Evolutionary conservation across 2,329 filamentous ascomycete genomes (phyloP).

Genomic region (Cordyceps farinosa): DNA sequence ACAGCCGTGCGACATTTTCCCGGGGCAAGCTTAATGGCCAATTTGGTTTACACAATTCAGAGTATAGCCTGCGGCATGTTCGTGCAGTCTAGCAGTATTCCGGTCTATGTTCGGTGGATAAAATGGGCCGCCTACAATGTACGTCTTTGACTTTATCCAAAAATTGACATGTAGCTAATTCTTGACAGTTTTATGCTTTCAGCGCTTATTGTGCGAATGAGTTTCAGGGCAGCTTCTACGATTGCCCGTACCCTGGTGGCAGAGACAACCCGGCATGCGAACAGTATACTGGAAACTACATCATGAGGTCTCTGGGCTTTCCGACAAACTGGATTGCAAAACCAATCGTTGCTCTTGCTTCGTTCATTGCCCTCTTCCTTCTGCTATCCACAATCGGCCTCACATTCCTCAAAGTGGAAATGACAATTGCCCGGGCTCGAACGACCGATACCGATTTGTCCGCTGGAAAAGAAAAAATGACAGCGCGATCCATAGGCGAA

Average conservation of each 20-base stretch:
- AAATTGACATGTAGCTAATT: slow-evolving; percentile 20
- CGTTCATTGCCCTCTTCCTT: slow-evolving; percentile 63
- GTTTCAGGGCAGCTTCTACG: slow-evolving; percentile 68
- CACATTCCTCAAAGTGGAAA: slow-evolving; percentile 62
- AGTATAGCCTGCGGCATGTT: slow-evolving; percentile 75
- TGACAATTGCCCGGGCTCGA: slow-evolving; percentile 64
- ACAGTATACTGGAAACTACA: slow-evolving; percentile 65
- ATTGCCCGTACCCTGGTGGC: slow-evolving; percentile 64
- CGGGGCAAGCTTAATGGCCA: slow-evolving; percentile 67
- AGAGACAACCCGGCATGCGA: slow-evolving; percentile 60
- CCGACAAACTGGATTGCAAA: slow-evolving; percentile 63
- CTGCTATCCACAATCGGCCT: slow-evolving; percentile 58
- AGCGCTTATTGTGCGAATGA: slow-evolving; percentile 70
- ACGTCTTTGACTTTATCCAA: slow-evolving; percentile 23
- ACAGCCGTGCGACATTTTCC: slow-evolving; percentile 64
- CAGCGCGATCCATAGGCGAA: slow-evolving; percentile 46
- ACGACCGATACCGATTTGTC: slow-evolving; percentile 59
- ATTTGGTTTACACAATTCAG: slow-evolving; percentile 69
- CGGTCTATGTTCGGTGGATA: slow-evolving; percentile 74
- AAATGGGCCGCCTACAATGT: slow-evolving; percentile 64
- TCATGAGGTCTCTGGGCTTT: slow-evolving; percentile 67
- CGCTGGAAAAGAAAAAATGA: slow-evolving; percentile 68
- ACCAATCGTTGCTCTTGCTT: slow-evolving; percentile 60
- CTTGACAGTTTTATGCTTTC: slow-evolving; percentile 61
- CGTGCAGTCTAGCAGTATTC: slow-evolving; percentile 68